These are phyloP conservation scores for Penicillium nucicola DNA, from an alignment of 495 filamentous ascomycete species.

Conservation along the genomic window DNA sequence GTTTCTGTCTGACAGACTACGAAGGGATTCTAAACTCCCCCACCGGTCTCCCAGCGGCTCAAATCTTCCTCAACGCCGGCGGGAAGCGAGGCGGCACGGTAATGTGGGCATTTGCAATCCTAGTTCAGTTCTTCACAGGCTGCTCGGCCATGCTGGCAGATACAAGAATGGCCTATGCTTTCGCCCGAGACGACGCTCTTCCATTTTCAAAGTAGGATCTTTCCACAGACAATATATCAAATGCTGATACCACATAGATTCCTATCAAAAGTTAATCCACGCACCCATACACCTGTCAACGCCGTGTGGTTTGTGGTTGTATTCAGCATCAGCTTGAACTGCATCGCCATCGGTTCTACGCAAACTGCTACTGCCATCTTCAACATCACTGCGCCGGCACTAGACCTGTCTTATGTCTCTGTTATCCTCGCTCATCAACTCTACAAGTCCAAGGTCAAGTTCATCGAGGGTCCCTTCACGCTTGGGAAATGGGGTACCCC, in stretches of 20 bases:
- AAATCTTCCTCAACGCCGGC: conserved; percentile 69
- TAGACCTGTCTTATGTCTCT: conserved; percentile 66
- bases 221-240: neutral
- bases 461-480: conserved; percentile 63
- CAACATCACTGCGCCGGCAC: conserved; percentile 65
- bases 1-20: conserved; percentile 66
- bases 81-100: conserved; percentile 56
- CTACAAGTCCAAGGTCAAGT: conserved; percentile 55
- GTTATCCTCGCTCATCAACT: conserved; percentile 64
- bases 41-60: conserved; percentile 65
- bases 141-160: conserved; percentile 69
- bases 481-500: conserved; percentile 58
- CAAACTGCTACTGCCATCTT: conserved; percentile 68
- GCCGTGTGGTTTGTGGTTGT: conserved; percentile 70
- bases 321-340: conserved; percentile 58
- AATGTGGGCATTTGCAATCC: conserved; percentile 69
- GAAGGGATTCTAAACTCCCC: conserved; percentile 58
- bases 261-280: conserved; percentile 54
- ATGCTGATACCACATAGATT: conserved; percentile 30
- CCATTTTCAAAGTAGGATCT: conserved; percentile 57
- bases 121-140: conserved; percentile 71
- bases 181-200: conserved; percentile 65
- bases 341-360: conserved; percentile 67
- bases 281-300: conserved; percentile 63
- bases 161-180: conserved; percentile 71